Conservation (phyloP, 495 filamentous ascomycete species). For the Aspergillus hancockii region DNA sequence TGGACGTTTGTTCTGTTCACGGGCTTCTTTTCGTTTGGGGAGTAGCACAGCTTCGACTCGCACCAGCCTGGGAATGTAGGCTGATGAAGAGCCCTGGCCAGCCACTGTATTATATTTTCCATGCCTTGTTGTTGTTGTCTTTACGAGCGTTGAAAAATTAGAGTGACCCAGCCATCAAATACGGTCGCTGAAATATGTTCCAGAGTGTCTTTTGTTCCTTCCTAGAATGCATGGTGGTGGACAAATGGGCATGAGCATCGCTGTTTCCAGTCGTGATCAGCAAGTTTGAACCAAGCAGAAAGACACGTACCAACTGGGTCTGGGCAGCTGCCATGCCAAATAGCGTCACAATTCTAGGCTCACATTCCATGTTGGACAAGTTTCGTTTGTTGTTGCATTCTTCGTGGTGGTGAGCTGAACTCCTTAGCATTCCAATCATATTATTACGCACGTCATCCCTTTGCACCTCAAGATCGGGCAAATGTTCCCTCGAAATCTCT, state of each 20-base stretch:
- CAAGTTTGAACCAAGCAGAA: neutral
- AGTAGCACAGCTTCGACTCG: neutral
- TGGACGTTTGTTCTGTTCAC: neutral
- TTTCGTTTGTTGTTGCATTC: conserved; percentile 31
- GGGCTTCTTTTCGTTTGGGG: neutral
- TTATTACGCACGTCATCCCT: conserved; percentile 28
- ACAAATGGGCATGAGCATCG: neutral
- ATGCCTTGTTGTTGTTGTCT: neutral
- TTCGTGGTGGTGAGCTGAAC: conserved; percentile 21
- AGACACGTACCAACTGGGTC: neutral
- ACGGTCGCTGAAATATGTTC: neutral
- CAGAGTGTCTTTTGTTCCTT: neutral
- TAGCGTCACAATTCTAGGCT: conserved; percentile 20
- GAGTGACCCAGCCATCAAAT: neutral
- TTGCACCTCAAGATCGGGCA: neutral
- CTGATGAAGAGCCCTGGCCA: conserved; percentile 7
- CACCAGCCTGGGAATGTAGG: conserved; percentile 22
- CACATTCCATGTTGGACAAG: conserved; percentile 21
- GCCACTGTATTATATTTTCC: conserved; percentile 17
- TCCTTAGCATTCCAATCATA: conserved; percentile 37
- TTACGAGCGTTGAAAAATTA: neutral
- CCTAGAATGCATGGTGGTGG: neutral
- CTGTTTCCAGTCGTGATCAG: neutral
- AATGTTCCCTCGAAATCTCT: neutral
- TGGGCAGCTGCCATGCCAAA: conserved; percentile 31